Conservation (phyloP, 371 early-diverging fungal species). For the Nematocida ironsii region DNA sequence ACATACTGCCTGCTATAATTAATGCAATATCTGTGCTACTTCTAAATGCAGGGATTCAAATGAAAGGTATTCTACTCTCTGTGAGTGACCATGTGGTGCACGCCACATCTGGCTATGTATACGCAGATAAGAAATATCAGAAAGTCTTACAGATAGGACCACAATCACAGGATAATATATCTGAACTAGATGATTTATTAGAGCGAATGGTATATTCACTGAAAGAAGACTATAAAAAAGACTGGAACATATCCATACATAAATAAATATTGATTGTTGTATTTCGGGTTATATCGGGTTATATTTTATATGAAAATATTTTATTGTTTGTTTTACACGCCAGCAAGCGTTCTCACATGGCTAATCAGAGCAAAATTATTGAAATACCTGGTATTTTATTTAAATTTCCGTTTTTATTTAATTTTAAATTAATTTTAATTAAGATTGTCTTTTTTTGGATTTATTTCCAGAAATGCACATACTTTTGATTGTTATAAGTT, state of each 20-base stretch:
- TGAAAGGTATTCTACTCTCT: slow-evolving; percentile 22
- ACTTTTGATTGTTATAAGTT: neutral
- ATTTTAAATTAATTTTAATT: too few relatives aligned
- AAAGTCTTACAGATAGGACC: slow-evolving; percentile 5
- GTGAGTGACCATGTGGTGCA: neutral
- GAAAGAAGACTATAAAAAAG: slow-evolving; percentile 28
- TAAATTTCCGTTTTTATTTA: too few relatives aligned
- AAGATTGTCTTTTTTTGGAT: too few relatives aligned
- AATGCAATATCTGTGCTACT: slow-evolving; percentile 37
- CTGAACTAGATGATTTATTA: slow-evolving; percentile 2
- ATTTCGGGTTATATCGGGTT: too few relatives aligned
- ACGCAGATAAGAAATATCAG: neutral
- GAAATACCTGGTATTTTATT: too few relatives aligned
- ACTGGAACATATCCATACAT: neutral
- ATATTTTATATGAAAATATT: too few relatives aligned
- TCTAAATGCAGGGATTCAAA: slow-evolving; percentile 23
- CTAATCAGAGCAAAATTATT: too few relatives aligned
- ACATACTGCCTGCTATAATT: slow-evolving; percentile 6
- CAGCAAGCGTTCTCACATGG: too few relatives aligned
- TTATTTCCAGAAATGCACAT: too few relatives aligned
- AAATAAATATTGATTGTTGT: neutral
- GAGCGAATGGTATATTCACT: slow-evolving; percentile 38
- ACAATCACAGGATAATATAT: neutral
- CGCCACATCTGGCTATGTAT: slow-evolving; percentile 2
- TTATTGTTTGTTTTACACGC: too few relatives aligned